Evolutionary conservation across 805 yeast genomes (phyloP), one percentile per base, ranked within the genome.

Genomic region (Torulaspora delbrueckii): DNA sequence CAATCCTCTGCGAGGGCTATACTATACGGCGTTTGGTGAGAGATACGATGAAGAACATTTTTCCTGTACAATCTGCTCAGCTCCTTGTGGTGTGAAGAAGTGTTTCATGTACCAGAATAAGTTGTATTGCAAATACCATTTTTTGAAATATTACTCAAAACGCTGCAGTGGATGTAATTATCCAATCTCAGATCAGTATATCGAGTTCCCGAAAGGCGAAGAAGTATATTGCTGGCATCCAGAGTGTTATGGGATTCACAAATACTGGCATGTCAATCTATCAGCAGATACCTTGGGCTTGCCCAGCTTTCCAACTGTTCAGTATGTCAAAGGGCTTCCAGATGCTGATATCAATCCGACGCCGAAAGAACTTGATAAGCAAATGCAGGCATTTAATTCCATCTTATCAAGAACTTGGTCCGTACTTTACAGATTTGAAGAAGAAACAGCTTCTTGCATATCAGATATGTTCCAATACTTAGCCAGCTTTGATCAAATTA

Each of bases 171-270:
- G 98, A 26, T 93, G 99, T 68, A 77, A 82, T 47, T 82, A 86
- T 30, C 86, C 97, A 1, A 93, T 95, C 42, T 77, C 95, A 30
- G 89, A 89, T 61, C 98, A 93, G 62, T 93, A 89, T 65, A 96
- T 91, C 30, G 96, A 91, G 65, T 80, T 91, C 37, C 86, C 81
- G 50, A 76, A 93, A 55, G 96, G 96, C 41, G 96, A 96, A 18
- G 77, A 83, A 55, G 84, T 86, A 47, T 96, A 90, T 64, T 95
- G 88, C 62, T 93, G 99, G 99, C 99, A 93, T 67, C 98, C 97
- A 1, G 98, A 95, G 63, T 93, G 99, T 71, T 93, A 89, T 62
- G 95, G 95, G 89, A 95, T 93, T 39, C 90, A 86, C 70, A 90
- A 90, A 65, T 90, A 88, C 59, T 93, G 99, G 99, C 89, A 88